Evolutionary conservation across 495 filamentous ascomycete genomes (phyloP).

Genomic region (Cetradonia linearis): DNA sequence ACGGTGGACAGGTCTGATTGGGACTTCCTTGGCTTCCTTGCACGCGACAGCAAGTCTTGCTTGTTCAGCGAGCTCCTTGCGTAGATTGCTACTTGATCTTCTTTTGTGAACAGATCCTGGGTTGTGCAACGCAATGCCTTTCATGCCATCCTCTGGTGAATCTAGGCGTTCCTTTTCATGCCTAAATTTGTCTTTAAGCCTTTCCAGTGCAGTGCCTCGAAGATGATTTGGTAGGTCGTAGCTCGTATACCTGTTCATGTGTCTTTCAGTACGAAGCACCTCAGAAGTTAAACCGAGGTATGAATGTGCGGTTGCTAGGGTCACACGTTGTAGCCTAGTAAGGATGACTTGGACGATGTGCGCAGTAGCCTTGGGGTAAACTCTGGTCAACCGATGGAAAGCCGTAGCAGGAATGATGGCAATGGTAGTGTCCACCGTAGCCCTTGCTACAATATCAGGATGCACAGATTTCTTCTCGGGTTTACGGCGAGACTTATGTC

Average conservation of each 20-base stretch:
- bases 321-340: conserved; percentile 87
- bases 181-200: conserved; percentile 88
- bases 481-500: conserved; percentile 10
- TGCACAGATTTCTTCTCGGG: conserved; percentile 60
- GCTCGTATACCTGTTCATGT: conserved; percentile 84
- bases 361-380: conserved; percentile 91
- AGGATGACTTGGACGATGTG: conserved; percentile 97
- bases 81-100: conserved; percentile 61
- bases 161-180: conserved; percentile 76
- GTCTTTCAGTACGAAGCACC: conserved; percentile 78
- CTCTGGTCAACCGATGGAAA: conserved; percentile 83
- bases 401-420: conserved; percentile 95
- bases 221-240: conserved; percentile 89
- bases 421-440: conserved; percentile 96
- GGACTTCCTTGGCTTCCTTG: conserved; percentile 26
- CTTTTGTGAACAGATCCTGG: conserved; percentile 53
- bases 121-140: conserved; percentile 95
- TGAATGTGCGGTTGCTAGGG: conserved; percentile 82
- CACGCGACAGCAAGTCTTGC: conserved; percentile 38
- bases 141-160: conserved; percentile 65
- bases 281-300: conserved; percentile 88
- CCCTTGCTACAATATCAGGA: conserved; percentile 90
- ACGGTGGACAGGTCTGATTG: conserved; percentile 15
- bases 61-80: conserved; percentile 75
- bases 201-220: conserved; percentile 68